A percentile compares a stretch with the other conserved stretches of the same genome.
phyloP scores from a whole-genome alignment of 139 green algal species.

The Eudorina sp. region DNA sequence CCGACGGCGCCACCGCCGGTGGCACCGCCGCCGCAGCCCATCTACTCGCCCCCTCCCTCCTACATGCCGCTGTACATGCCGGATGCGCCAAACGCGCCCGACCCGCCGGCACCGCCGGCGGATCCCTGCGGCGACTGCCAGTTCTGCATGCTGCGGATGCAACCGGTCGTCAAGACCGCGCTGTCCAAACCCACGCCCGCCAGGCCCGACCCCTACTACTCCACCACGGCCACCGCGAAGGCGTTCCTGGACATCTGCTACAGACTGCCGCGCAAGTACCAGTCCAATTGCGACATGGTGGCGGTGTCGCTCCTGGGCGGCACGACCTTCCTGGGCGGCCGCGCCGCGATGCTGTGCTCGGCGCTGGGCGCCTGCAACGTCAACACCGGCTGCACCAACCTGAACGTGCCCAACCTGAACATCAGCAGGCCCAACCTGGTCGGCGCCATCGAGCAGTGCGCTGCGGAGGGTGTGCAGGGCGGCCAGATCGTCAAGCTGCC shows the following conservation, averaged over 20 bases:
- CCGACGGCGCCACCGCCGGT: background rate
- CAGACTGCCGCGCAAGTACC: background rate
- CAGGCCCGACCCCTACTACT: no score
- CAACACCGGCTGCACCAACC: background rate
- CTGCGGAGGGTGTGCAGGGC: background rate
- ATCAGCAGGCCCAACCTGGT: background rate
- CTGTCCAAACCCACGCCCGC: no score
- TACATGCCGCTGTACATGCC: background rate
- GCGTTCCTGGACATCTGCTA: background rate
- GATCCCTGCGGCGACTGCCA: constrained; percentile 1
- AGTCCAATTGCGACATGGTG: background rate
- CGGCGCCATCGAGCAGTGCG: background rate
- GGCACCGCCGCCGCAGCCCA: background rate
- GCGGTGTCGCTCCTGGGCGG: background rate
- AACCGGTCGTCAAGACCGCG: no score
- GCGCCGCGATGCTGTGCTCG: background rate
- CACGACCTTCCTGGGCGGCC: background rate
- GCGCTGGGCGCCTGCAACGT: background rate
- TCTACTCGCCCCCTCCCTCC: background rate
- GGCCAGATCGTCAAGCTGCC: background rate
- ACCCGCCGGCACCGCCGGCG: background rate
- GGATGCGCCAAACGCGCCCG: no score
- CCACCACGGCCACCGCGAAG: background rate
- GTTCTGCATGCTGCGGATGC: background rate
- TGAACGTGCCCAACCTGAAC: background rate